Evolutionary conservation across 805 yeast genomes (phyloP).

Genomic region (Saccharomycopsis sp.): DNA sequence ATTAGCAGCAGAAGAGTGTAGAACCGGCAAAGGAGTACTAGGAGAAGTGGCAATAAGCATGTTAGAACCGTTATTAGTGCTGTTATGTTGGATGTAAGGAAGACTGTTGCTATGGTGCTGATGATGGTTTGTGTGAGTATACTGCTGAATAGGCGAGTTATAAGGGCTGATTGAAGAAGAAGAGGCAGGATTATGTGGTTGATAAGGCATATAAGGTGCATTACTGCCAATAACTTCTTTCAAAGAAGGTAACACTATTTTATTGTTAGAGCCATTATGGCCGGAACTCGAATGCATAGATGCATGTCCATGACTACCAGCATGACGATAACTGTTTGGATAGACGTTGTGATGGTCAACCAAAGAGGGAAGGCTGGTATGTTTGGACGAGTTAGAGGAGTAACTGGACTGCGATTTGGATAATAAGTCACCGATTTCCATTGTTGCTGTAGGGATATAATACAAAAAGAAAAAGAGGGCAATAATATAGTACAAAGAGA

Average conservation of each 20-base stretch:
- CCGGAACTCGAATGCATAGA: not conserved
- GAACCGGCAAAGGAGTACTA: not conserved
- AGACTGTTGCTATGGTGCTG: not conserved
- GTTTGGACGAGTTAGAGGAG: not conserved
- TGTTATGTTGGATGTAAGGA: not conserved
- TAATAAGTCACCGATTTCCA: constrained; percentile 2
- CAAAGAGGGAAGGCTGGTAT: not conserved
- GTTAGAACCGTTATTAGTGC: not conserved
- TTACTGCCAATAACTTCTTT: not conserved
- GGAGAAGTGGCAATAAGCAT: not conserved
- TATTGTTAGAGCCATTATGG: not conserved
- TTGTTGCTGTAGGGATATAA: not conserved
- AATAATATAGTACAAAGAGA: not conserved
- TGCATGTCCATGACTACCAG: not conserved
- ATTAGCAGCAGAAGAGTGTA: not conserved
- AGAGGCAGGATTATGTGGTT: not conserved
- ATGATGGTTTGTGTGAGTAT: not conserved
- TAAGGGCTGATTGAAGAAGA: not conserved
- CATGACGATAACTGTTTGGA: not conserved
- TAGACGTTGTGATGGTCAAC: not conserved
- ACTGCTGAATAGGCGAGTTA: not conserved
- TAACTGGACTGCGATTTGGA: not conserved
- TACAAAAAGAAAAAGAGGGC: not conserved
- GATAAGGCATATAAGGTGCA: not conserved
- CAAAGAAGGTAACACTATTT: not conserved